Conservation (phyloP, 257 asterid species). For the Jacaranda copaia region DNA sequence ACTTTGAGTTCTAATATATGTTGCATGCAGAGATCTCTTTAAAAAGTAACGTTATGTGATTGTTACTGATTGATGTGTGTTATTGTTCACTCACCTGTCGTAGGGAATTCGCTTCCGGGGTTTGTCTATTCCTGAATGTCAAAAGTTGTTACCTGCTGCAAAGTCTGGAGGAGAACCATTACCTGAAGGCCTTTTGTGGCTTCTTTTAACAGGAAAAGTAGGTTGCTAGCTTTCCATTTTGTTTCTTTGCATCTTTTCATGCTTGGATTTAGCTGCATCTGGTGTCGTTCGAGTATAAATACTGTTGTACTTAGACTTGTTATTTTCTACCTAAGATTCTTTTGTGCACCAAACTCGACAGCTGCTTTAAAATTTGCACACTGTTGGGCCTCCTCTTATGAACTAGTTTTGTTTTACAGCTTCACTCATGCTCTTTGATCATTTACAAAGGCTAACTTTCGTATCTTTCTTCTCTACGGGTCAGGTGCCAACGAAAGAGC, state of each 20-base stretch:
- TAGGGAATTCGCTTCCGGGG: conserved; percentile 99
- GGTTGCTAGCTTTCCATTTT: conserved; percentile 28
- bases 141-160: conserved; percentile 86
- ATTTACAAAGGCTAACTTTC: conserved; percentile 8
- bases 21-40: background rate
- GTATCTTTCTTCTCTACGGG: conserved; percentile 21
- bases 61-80: conserved; percentile 16
- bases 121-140: conserved; percentile 97
- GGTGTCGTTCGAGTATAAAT: background rate
- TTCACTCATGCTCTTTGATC: conserved; percentile 17
- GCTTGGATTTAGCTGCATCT: background rate
- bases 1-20: conserved; percentile 15
- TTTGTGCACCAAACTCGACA: background rate
- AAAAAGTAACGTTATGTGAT: background rate
- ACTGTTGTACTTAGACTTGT: conserved; percentile 7
- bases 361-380: background rate
- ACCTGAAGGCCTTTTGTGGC: conserved; percentile 99
- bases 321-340: background rate
- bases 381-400: background rate
- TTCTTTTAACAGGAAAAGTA: conserved; percentile 95
- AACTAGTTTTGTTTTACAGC: background rate
- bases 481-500: conserved; percentile 95
- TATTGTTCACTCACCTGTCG: conserved; percentile 31
- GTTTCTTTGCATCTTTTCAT: conserved; percentile 12
- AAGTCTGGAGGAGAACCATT: conserved; percentile 95